These are phyloP conservation scores for Serendipita sp. DNA, from an alignment of 768 basidiomycete genomes.

Conservation along the genomic window DNA sequence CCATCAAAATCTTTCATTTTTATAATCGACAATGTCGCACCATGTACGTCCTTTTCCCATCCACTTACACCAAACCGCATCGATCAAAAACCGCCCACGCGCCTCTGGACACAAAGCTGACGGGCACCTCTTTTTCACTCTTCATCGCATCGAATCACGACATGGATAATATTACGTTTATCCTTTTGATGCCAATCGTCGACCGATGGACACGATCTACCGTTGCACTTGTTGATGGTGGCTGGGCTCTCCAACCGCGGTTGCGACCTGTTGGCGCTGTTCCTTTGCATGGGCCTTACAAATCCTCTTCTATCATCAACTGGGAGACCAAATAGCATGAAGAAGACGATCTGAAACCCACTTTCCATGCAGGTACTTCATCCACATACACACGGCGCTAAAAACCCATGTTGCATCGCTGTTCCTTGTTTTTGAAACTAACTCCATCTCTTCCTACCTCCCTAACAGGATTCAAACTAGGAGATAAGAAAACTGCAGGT, in stretches of 20 bases:
- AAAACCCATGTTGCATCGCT: no score
- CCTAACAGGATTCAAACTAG: slow-evolving; percentile 4
- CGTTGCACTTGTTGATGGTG: background rate
- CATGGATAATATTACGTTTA: background rate
- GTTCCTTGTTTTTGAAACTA: background rate
- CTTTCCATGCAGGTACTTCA: slow-evolving; percentile 4
- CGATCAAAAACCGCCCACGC: no score
- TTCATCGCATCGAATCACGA: no score
- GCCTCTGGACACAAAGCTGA: no score
- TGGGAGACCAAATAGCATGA: background rate
- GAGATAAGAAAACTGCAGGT: slow-evolving; percentile 1
- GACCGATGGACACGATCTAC: background rate
- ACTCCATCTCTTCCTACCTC: background rate
- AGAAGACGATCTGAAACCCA: background rate
- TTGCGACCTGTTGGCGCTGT: no score
- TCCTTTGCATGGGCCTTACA: no score
- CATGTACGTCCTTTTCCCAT: no score
- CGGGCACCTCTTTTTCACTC: no score
- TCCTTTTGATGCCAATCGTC: background rate
- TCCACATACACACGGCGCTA: no score
- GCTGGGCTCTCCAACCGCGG: background rate
- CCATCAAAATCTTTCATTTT: no score
- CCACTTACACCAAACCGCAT: no score
- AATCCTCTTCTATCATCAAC: background rate
- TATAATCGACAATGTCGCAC: no score